Base-by-base conservation (phyloP, 495 filamentous ascomycete species). In the Trichoderma erinaceum region DNA sequence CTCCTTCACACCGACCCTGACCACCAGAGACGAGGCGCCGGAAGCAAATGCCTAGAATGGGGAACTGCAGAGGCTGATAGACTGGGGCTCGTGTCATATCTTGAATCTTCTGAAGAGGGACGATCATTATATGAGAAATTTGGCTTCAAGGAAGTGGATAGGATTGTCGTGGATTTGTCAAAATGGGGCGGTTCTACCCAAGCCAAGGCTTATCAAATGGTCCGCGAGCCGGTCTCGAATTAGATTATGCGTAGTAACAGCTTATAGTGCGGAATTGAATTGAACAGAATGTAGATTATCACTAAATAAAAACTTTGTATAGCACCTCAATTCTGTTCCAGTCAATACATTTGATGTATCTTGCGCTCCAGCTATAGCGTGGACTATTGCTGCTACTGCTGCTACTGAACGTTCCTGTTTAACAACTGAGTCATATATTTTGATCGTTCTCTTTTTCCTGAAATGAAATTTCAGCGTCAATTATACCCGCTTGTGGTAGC, bases 1-100 rank as follows among this genome's bases (percentile, higher is more conserved):
- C 72, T 75, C 15, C 68, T 75, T 5, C 75, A 74, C 4, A 72
- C 76, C 15, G 66, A 74, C 29, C 76, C 76, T 5, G 67, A 68
- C 18, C 73, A 80, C 64, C 78, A 84, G 43, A 78, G 81, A 4
- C 73, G 71, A 2, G 80, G 81, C 4, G 72, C 81, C 0, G 83
- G 76, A 2, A 71, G 77, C 0, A 74, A 73, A 41, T 67, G 84
- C 2, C 71, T 83, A 1, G 70, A 77, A 65, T 81, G 78, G 75
- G 80, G 80, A 6, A 67, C 82, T 25, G 70, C 70, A 2, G 71
- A 75, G 23, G 81, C 79, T 2, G 78, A 82, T 46, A 71, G 74
- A 21, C 72, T 77, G 58, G 68, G 70, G 1, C 67, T 84, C 13
- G 69, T 72, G 2, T 69, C 73, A 1, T 78, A 73, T 58, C 69